Evolutionary conservation across 495 filamentous ascomycete genomes (phyloP).

Genomic region (Parathielavia hyrcaniae): DNA sequence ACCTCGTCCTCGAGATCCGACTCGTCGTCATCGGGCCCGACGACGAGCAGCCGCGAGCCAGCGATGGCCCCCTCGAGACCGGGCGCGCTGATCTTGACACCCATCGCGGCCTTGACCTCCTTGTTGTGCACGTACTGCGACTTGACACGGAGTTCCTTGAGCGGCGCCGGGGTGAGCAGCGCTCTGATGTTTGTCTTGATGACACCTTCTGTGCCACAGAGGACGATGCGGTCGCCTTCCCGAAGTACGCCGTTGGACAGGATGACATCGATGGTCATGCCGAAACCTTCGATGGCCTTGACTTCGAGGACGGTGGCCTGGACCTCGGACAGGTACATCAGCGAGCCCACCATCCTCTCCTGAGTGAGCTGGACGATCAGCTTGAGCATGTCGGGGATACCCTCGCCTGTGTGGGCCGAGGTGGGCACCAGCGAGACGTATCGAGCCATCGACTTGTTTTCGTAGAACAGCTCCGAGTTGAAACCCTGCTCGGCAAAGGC

Average conservation of each 20-base stretch:
- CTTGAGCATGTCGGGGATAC: constrained; percentile 98
- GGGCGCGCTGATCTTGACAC: constrained; percentile 97
- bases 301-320: constrained; percentile 98
- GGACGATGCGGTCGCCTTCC: constrained; percentile 89
- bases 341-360: constrained; percentile 92
- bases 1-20: constrained; percentile 95
- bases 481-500: constrained; percentile 95
- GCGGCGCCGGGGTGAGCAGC: constrained; percentile 86
- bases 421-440: constrained; percentile 94
- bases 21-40: constrained; percentile 92
- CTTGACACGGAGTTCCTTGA: constrained; percentile 90
- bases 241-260: constrained; percentile 91
- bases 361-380: constrained; percentile 86
- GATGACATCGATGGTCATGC: constrained; percentile 97
- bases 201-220: constrained; percentile 91
- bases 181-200: constrained; percentile 95
- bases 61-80: constrained; percentile 96
- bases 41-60: constrained; percentile 87
- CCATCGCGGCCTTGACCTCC: constrained; percentile 94
- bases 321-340: constrained; percentile 98
- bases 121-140: constrained; percentile 97
- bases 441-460: constrained; percentile 94
- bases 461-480: constrained; percentile 92
- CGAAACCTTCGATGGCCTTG: constrained; percentile 97
- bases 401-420: constrained; percentile 94